Evolutionary conservation across 176 grass and related monocot genomes (phyloP).

Genomic region (Oryza glumipatula): DNA sequence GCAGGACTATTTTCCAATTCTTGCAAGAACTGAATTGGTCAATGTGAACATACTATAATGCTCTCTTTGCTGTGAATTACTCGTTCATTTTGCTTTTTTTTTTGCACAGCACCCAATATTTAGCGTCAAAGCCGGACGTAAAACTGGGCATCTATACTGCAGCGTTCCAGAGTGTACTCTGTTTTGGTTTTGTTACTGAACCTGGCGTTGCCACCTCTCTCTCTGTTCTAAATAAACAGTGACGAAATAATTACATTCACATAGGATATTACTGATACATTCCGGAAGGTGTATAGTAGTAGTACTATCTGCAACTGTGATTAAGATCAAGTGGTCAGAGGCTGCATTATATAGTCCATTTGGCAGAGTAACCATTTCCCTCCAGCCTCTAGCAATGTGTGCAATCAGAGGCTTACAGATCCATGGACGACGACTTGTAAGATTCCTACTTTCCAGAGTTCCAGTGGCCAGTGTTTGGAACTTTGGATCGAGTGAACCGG

Average conservation of each 20-base stretch:
- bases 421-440: not conserved
- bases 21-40: no score
- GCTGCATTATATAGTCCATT: not conserved
- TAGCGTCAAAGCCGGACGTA: no score
- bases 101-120: no score
- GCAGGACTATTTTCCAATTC: no score
- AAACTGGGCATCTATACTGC: no score
- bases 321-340: not conserved
- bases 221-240: no score
- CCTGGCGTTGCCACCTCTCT: no score
- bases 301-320: not conserved
- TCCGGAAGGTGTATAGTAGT: constrained; percentile 1
- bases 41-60: no score
- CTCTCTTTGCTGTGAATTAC: no score
- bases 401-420: not conserved
- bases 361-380: not conserved
- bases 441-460: not conserved
- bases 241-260: not conserved
- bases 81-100: no score
- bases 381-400: not conserved
- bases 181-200: no score
- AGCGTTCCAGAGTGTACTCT: no score
- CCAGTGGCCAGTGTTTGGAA: not conserved
- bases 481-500: not conserved
- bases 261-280: not conserved